Evolutionary conservation across 768 basidiomycete genomes (phyloP), one percentile per base, ranked within the genome.

Genomic region (Thelephora ganbajun): DNA sequence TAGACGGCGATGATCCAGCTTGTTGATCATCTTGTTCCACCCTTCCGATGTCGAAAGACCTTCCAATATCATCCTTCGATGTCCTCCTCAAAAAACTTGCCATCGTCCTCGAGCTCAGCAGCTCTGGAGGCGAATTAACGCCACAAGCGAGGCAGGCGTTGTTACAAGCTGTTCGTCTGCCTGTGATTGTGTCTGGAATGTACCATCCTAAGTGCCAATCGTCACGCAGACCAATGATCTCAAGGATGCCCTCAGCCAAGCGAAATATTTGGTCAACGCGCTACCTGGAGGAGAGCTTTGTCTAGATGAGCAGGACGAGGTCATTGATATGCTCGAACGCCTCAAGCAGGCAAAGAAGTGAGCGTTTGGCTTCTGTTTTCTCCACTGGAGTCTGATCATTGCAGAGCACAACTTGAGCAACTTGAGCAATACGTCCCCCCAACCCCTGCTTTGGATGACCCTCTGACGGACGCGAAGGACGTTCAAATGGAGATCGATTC

Each of bases 281-380:
- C 65, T 89, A 5, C 80, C 83, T 0, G 86, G 86, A 2, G 85
- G 85, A 6, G 85, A 88, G 57, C 65, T 87, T 47, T 63, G 69
- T 42, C 69, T 77, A 35, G 67, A 74, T 35, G 81, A 86, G 45
- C 86, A 89, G 54, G 75, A 80, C 51, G 74, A 82, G 42, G 70
- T 87, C 5, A 79, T 87, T 42, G 60, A 63, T 33, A 80, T 86
- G 77, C 65, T 89, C 11, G 75, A 80, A 55, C 66, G 63, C 16
- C 53, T 88, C 48, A 70, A 72, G 49, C 73, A 79, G 51, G 71
- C 77, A 44, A 87, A 83, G 65, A 64, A 68, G 83, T 81, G 47
- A 42, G 69, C 54, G 22, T 18, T 33, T 20, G 19, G 36, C 12
- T 14, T 35, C 16, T 35, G 30, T 51, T 11, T 36, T 46, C 37